A percentile compares a stretch with the other conserved stretches of the same genome.
Evolutionary conservation across 345 rosid species (phyloP).

Genomic region (Dipteronia sinensis): DNA sequence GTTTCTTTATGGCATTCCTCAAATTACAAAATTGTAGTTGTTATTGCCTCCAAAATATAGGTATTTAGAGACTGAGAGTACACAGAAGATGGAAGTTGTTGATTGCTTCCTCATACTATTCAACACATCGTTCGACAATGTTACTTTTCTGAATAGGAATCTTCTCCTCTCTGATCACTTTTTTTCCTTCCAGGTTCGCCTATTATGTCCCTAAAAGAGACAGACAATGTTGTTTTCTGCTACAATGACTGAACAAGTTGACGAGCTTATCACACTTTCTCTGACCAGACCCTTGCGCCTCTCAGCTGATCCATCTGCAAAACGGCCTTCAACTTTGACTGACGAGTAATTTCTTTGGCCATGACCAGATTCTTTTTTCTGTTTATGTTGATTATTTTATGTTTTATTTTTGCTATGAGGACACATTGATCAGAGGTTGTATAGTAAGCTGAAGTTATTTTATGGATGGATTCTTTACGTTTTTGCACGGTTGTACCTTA

Average conservation of each 20-base stretch:
- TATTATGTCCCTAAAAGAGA: slow-evolving; percentile 88
- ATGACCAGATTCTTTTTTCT: neutral
- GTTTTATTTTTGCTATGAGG: slow-evolving; percentile 4
- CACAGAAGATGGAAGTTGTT: neutral
- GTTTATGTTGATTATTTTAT: slow-evolving; percentile 8
- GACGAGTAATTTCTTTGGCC: slow-evolving; percentile 67
- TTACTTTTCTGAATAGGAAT: neutral
- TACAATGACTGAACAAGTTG: slow-evolving; percentile 95
- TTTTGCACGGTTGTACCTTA: neutral
- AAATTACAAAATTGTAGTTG: neutral
- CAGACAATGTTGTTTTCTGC: slow-evolving; percentile 98
- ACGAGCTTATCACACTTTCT: slow-evolving; percentile 88
- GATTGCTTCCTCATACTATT: neutral
- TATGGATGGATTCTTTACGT: neutral
- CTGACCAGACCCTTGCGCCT: slow-evolving; percentile 93
- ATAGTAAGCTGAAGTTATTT: slow-evolving; percentile 1
- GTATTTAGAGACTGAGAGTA: neutral
- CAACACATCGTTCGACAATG: neutral
- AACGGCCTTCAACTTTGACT: slow-evolving; percentile 79
- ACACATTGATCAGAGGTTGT: neutral
- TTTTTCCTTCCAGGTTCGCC: slow-evolving; percentile 60
- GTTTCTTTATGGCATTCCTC: neutral
- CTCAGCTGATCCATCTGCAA: slow-evolving; percentile 94
- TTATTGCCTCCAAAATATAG: neutral
- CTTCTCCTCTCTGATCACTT: neutral